Base-by-base conservation (phyloP, 1,284 basidiomycete genomes). In the Cerrena zonata region DNA sequence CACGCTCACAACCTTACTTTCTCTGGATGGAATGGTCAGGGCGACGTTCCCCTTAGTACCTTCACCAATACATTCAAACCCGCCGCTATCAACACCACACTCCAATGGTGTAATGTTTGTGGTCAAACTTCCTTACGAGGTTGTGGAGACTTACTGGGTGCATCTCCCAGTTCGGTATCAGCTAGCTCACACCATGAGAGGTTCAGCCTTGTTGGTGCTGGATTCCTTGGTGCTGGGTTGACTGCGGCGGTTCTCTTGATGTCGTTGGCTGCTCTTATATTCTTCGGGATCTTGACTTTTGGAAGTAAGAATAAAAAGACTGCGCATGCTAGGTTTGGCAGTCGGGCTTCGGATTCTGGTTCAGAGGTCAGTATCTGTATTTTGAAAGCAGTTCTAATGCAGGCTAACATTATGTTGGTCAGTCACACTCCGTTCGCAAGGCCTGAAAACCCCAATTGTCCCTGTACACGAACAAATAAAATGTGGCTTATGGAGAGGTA, bases 191-290 rank as follows among this genome's bases (percentile, higher is more conserved):
- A 70, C 46, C 69, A 75, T 30, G 65, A 59, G 34, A 51, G 55
- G 36, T 75, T 83, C 56, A 74, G 71, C 55, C 75, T 72, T 0
- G 74, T 83, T 10, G 82, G 79, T 13, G 81, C 83, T 25, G 83
- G 83, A 1, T 81, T 84, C 66, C 65, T 86, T 10, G 84, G 84
- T 23, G 84, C 84, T 1, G 79, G 80, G 4, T 58, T 86, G 53
- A 76, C 77, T 24, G 58, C 79, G 24, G 75, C 68, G 5, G 71
- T 80, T 11, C 62, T 69, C 34, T 56, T 73, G 22, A 55, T 69
- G 13, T 67, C 71, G 51, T 58, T 80, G 13, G 70, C 57, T 5
- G 58, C 69, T 12, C 57, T 82, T 37, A 59, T 63, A 19, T 74
- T 78, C 64, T 49, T 78, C 39, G 79, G 82, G 0, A 47, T 76